Conservation (phyloP, 768 basidiomycete species). For the Lepiota brunneoincarnata region DNA sequence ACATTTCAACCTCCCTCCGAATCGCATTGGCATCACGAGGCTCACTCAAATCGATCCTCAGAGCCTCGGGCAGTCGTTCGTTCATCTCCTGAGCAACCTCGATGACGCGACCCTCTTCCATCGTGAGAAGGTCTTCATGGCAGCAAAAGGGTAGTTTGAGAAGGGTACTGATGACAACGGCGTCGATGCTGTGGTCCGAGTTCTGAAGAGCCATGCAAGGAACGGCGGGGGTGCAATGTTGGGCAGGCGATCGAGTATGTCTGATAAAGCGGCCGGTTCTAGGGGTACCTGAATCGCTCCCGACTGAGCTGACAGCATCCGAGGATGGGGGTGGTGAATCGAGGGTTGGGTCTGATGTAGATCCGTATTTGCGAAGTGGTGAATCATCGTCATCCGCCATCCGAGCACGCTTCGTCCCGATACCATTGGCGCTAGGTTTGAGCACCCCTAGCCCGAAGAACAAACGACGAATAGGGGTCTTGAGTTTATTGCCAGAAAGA, state of each 20-base stretch:
- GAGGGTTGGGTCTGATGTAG: neutral
- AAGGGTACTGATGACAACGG: constrained; percentile 62
- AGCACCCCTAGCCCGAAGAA: constrained; percentile 38
- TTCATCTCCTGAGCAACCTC: constrained; percentile 55
- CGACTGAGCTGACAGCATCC: neutral
- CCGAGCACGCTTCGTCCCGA: constrained; percentile 25
- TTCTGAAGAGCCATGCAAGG: constrained; percentile 57
- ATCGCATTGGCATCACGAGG: constrained; percentile 37
- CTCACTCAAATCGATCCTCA: constrained; percentile 43
- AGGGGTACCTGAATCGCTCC: neutral
- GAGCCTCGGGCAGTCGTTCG: constrained; percentile 45
- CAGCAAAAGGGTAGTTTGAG: constrained; percentile 63
- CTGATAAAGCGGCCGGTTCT: neutral
- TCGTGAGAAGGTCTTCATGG: constrained; percentile 68
- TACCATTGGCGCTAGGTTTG: constrained; percentile 17
- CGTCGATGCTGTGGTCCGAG: constrained; percentile 48
- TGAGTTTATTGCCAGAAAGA: constrained; percentile 2
- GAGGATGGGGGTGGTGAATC: constrained; percentile 2
- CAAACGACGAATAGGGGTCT: constrained; percentile 37
- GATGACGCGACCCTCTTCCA: constrained; percentile 54
- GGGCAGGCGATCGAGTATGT: neutral
- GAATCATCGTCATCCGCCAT: constrained; percentile 15
- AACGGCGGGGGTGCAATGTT: neutral
- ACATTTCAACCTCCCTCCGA: constrained; percentile 51
- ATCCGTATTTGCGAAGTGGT: neutral